Base-by-base conservation (phyloP, 305 asterid species). In the Fraxinus velutina region DNA sequence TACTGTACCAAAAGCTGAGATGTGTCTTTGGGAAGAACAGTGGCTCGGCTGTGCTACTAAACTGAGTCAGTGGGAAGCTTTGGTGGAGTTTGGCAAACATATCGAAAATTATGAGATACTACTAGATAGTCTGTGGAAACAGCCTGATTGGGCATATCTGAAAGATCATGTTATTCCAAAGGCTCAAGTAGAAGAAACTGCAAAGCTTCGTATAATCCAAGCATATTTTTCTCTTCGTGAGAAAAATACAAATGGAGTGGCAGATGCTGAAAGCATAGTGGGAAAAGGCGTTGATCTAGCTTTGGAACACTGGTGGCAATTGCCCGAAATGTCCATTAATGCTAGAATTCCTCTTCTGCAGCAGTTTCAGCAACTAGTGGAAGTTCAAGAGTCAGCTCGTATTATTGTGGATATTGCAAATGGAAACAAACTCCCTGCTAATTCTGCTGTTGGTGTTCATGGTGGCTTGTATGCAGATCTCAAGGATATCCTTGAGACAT, bases 1-100 rank as follows among this genome's bases (percentile, higher is more conserved):
- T 86, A 92, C 92, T 52, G 99, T 94, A 64, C 98, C 99, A 34
- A 96, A 96, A 91, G 97, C 99, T 86, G 99, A 96, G 92, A 94
- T 96, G 99, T 96, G 99, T 82, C 98, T 94, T 76, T 96, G 99
- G 99, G 99, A 96, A 86, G 99, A 96, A 90, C 98, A 96, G 88
- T 96, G 99, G 99, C 89, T 96, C 79, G 88, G 84, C 87, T 94
- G 98, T 91, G 98, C 98, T 75, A 90, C 92, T 80, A 98, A 94
- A 87, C 98, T 96, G 78, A 93, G 99, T 89, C 98, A 94, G 78
- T 96, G 99, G 99, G 99, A 96, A 85, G 98, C 92, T 71, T 91
- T 96, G 77, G 93, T 91, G 17, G 99, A 96, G 82, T 96, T 96
- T 62, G 99, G 99, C 32, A 96, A 96, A 91, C 90, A 87, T 81